phyloP scores from a whole-genome alignment of 2,329 filamentous ascomycete species.

The Cercospora sojina region DNA sequence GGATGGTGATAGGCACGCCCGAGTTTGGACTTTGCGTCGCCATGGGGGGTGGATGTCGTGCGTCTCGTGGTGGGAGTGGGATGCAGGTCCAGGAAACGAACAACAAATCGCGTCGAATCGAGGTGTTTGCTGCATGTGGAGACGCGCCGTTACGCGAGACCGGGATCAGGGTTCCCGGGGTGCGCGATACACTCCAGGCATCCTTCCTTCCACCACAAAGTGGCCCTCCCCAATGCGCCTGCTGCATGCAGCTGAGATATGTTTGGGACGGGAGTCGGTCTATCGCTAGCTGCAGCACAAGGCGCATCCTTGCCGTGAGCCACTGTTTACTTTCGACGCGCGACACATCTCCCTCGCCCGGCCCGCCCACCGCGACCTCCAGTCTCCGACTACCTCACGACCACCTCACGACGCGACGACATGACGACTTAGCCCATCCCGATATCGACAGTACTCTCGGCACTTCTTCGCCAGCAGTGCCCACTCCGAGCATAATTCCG shows the following conservation, averaged over 20 bases:
- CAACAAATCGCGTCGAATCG: background rate
- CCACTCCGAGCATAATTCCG: background rate
- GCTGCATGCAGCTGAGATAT: background rate
- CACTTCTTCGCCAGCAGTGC: background rate
- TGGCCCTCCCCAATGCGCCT: background rate
- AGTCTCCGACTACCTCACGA: conserved; percentile 11
- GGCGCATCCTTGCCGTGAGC: background rate
- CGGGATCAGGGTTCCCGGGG: background rate
- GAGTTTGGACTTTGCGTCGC: conserved; percentile 43
- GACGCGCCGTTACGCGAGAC: background rate
- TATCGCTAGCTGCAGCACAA: background rate
- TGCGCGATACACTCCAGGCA: background rate
- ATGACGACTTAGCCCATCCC: conserved; percentile 10
- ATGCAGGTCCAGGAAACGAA: background rate
- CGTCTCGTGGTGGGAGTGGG: background rate
- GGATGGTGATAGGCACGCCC: conserved; percentile 46
- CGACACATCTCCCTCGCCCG: background rate
- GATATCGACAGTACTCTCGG: conserved; percentile 10
- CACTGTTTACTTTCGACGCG: background rate
- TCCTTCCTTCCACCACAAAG: background rate
- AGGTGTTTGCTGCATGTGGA: background rate
- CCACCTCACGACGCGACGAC: conserved; percentile 15
- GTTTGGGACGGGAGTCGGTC: background rate
- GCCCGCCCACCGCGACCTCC: background rate
- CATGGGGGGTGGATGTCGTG: conserved; percentile 36